phyloP scores from a whole-genome alignment of 208 protist genomes.

The Wallacemonas rigidus region DNA sequence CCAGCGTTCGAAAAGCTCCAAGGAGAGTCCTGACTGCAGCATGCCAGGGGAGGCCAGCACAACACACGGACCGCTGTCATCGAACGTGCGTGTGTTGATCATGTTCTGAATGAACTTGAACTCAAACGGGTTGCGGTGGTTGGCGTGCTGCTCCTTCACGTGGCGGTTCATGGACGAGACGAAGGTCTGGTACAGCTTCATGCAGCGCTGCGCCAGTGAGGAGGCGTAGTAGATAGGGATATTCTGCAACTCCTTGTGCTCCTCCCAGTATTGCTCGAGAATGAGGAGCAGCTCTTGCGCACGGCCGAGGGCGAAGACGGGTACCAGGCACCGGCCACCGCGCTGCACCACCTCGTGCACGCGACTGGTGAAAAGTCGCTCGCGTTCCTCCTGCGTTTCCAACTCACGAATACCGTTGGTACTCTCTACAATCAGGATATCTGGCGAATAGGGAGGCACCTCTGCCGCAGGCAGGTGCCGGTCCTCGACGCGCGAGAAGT shows the following conservation, averaged over 20 bases:
- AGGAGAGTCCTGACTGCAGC: conserved; percentile 96
- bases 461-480: conserved; percentile 98
- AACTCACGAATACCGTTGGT: conserved; percentile 98
- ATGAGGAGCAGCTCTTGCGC: conserved; percentile 99
- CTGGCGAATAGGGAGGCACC: conserved; percentile 89
- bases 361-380: conserved; percentile 94
- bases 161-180: conserved; percentile 98
- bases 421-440: conserved; percentile 98
- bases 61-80: conserved; percentile 94
- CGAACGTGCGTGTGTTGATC: conserved; percentile 88
- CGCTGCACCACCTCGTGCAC: conserved; percentile 93
- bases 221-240: conserved; percentile 99
- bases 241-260: conserved; percentile 95
- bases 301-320: conserved; percentile 98
- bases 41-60: conserved; percentile 96
- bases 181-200: conserved; percentile 98
- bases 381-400: conserved; percentile 94
- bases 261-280: conserved; percentile 98
- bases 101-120: conserved; percentile 97
- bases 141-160: conserved; percentile 91
- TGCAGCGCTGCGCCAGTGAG: conserved; percentile 97
- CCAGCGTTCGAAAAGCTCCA: conserved; percentile 99
- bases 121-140: conserved; percentile 96
- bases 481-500: conserved; percentile 98
- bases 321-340: conserved; percentile 97